Evolutionary conservation across 345 rosid species (phyloP).

Genomic region (Eucalyptus tenuipes): DNA sequence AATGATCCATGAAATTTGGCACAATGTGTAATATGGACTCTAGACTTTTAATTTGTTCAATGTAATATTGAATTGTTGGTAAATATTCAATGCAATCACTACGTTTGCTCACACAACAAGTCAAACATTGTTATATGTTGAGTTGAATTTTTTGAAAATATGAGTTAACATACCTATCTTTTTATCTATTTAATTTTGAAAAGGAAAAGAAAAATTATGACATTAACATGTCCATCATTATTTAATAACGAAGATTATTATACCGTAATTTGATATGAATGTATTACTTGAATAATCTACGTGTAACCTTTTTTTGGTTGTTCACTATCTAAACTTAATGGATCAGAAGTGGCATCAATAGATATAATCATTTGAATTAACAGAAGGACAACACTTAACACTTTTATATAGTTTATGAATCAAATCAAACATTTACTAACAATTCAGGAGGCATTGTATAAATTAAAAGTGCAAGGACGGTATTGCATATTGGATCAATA

Average conservation of each 20-base stretch:
- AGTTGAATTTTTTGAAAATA: background rate
- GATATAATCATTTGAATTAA: background rate
- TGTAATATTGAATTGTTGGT: rapidly evolving
- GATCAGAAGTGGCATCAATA: background rate
- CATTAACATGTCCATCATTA: background rate
- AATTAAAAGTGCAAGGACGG: background rate
- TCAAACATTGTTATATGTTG: background rate
- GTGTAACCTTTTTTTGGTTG: background rate
- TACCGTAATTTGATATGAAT: background rate
- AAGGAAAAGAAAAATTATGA: background rate
- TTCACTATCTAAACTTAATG: background rate
- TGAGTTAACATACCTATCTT: background rate
- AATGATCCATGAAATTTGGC: background rate
- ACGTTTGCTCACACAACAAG: background rate
- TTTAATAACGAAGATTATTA: background rate
- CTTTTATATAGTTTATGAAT: background rate
- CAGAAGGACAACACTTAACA: rapidly evolving
- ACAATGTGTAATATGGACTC: rapidly evolving
- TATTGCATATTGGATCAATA: background rate
- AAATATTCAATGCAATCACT: background rate
- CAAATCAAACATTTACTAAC: background rate
- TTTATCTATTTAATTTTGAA: background rate
- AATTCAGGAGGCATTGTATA: rapidly evolving
- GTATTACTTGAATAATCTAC: background rate
- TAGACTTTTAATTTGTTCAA: rapidly evolving